Evolutionary conservation across 2,329 filamentous ascomycete genomes (phyloP), one percentile per base, ranked within the genome.

Genomic region (Talaromyces piceae): DNA sequence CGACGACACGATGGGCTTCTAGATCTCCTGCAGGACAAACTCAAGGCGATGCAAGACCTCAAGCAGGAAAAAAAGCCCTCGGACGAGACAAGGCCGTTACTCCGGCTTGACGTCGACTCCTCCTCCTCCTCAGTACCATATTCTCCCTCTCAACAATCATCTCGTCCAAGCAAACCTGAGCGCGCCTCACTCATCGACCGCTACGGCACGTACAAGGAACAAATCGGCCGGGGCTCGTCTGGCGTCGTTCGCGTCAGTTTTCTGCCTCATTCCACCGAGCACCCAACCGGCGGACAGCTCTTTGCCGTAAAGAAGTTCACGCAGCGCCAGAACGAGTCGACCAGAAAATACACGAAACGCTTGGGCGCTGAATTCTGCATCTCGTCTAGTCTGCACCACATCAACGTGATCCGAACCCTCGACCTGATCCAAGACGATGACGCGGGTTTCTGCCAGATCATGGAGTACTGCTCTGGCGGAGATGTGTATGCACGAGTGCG

Each of bases 301-400:
- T 94, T 88, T 63, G 89, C 89, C 31, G 89, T 95, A 63, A 95
- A 95, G 72, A 89, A 94, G 68, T 94, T 95, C 71, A 86, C 88
- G 52, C 83, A 88, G 56, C 79, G 88, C 48, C 87, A 88, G 4
- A 86, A 91, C 58, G 88, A 94, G 70, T 89, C 86, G 23, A 83
- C 88, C 59, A 91, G 91, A 74, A 91, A 91, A 67, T 94, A 94
- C 69, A 89, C 88, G 76, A 95, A 94, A 67, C 84, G 89, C 25
- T 78, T 95, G 47, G 94, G 88, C 3, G 86, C 88, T 50, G 89
- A 95, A 64, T 95, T 94, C 67, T 94, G 88, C 73, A 94, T 95
- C 59, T 94, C 89, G 1, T 94, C 88, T 0, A 91, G 88, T 12
- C 79, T 95, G 57, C 84, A 87, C 57, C 89, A 95, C 63, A 88